A percentile compares a stretch with the other conserved stretches of the same genome.
Evolutionary conservation across 2,329 filamentous ascomycete genomes (phyloP).

Genomic region (Chaetomiaceae sp.): DNA sequence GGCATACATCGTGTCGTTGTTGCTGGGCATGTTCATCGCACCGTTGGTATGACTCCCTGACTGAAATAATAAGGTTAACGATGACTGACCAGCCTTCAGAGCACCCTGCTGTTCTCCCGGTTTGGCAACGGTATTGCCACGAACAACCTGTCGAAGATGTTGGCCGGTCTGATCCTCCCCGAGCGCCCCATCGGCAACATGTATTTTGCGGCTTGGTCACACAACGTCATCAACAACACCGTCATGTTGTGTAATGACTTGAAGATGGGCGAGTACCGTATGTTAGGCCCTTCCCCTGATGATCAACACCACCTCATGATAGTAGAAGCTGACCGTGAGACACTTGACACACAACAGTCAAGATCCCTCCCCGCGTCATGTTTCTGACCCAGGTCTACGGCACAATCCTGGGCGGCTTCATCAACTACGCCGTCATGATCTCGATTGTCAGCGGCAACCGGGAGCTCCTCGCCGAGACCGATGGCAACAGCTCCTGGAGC

Average conservation of each 20-base stretch:
- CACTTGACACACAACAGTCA: constrained; percentile 34
- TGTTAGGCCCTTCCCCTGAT: constrained; percentile 21
- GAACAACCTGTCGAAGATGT: constrained; percentile 54
- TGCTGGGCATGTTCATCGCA: constrained; percentile 44
- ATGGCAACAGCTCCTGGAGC: constrained; percentile 49
- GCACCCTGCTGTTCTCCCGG: constrained; percentile 46
- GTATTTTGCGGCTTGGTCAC: constrained; percentile 56
- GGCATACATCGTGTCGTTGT: constrained; percentile 43
- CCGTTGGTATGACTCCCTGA: constrained; percentile 38
- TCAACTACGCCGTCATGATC: constrained; percentile 54
- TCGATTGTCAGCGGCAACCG: constrained; percentile 46
- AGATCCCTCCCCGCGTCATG: constrained; percentile 51
- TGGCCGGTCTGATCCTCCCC: constrained; percentile 48
- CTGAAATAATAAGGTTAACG: not conserved
- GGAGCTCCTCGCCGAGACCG: constrained; percentile 40
- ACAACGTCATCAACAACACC: constrained; percentile 48
- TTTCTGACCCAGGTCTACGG: constrained; percentile 53
- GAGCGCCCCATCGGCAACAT: constrained; percentile 50
- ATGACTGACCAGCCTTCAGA: constrained; percentile 38
- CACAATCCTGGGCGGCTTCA: constrained; percentile 47
- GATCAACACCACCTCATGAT: too few relatives aligned
- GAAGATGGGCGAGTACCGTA: constrained; percentile 56
- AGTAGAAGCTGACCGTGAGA: too few relatives aligned
- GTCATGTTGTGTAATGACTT: constrained; percentile 49
- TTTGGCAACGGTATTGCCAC: constrained; percentile 55